These are phyloP conservation scores for Trichoderma cornu-damae DNA, from an alignment of 2,329 filamentous ascomycete species.

Conservation along the genomic window DNA sequence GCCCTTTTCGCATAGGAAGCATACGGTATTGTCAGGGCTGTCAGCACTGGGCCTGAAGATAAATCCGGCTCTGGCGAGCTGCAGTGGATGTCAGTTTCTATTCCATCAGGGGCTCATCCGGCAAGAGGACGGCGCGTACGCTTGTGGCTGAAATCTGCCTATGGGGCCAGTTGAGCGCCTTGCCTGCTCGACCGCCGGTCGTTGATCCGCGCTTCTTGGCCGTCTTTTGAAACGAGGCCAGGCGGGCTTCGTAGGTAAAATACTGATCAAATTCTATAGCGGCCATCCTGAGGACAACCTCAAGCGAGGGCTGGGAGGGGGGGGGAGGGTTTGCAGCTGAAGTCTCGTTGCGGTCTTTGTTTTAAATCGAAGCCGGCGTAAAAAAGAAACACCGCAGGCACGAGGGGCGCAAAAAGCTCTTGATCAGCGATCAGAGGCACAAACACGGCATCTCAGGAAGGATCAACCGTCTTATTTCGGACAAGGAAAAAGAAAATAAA, in stretches of 20 bases:
- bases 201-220: constrained; percentile 67
- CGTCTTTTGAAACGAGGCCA: constrained; percentile 70
- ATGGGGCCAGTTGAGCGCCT: constrained; percentile 73
- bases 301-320: not conserved
- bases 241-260: constrained; percentile 66
- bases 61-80: constrained; percentile 90
- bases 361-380: not conserved
- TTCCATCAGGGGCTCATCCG: not conserved
- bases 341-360: not conserved
- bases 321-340: not conserved
- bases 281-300: constrained; percentile 16
- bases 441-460: constrained; percentile 13
- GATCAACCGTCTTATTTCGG: not conserved
- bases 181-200: constrained; percentile 46
- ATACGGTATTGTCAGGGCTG: constrained; percentile 81
- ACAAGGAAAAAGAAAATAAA: not conserved
- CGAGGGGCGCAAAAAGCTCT: constrained; percentile 11
- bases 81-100: constrained; percentile 24
- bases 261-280: constrained; percentile 35
- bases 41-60: constrained; percentile 72
- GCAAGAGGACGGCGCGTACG: constrained; percentile 24
- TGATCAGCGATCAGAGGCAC: not conserved
- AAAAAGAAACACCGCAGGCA: not conserved
- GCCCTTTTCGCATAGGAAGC: constrained; percentile 78
- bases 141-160: constrained; percentile 32